Conservation (phyloP, 306 rosid species). For the Citrullus amarus region DNA sequence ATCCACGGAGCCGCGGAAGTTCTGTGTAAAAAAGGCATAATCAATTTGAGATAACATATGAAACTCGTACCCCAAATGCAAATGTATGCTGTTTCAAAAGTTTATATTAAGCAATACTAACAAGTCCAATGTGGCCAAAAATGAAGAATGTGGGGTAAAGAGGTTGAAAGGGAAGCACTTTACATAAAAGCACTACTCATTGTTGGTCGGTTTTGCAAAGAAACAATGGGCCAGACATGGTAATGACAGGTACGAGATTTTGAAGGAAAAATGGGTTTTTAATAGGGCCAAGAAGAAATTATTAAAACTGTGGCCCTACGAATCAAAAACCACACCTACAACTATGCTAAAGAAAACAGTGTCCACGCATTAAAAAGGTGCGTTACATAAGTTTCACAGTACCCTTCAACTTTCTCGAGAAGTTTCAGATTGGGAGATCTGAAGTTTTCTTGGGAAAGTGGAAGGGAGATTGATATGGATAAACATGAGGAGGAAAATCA, state of each 20-base stretch:
- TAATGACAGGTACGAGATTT: not conserved
- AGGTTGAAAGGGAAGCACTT: not conserved
- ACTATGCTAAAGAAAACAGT: not conserved
- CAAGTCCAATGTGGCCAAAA: not conserved
- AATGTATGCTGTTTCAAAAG: not conserved
- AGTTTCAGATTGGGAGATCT: not conserved
- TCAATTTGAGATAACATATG: no score
- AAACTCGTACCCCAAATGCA: not conserved
- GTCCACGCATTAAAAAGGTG: not conserved
- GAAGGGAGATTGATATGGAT: not conserved
- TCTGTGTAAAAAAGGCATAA: conserved; percentile 17
- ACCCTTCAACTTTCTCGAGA: no score
- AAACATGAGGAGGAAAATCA: not conserved
- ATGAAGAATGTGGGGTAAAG: not conserved
- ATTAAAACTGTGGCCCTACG: not conserved
- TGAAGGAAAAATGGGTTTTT: not conserved
- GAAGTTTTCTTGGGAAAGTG: not conserved
- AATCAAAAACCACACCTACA: not conserved
- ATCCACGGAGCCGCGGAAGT: conserved; percentile 66
- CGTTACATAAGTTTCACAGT: not conserved
- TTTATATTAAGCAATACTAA: not conserved
- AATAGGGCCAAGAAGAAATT: not conserved
- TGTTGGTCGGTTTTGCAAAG: not conserved
- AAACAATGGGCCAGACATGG: not conserved
- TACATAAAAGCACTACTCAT: not conserved